A percentile compares a stretch with the other conserved stretches of the same genome.
phyloP scores from a whole-genome alignment of 2,329 filamentous ascomycete species.

The Phyllosticta ampelicida region DNA sequence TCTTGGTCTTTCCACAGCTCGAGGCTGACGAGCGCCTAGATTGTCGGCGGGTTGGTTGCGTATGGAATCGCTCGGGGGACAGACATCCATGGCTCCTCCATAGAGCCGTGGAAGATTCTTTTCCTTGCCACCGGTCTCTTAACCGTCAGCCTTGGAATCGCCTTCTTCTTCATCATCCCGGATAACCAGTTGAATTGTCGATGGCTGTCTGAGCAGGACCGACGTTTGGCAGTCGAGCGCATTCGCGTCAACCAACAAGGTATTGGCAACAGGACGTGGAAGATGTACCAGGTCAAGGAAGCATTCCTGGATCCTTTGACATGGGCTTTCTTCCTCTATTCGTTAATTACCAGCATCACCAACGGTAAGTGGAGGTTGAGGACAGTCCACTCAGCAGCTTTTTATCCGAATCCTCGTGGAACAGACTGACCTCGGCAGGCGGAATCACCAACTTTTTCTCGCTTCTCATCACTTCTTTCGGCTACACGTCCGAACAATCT shows the following conservation, averaged over 20 bases:
- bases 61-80: constrained; percentile 52
- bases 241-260: constrained; percentile 63
- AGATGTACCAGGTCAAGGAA: constrained; percentile 50
- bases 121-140: constrained; percentile 37
- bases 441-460: constrained; percentile 52
- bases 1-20: no score
- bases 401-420: no score
- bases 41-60: constrained; percentile 51
- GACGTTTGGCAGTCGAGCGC: constrained; percentile 54
- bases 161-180: constrained; percentile 39
- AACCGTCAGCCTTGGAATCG: constrained; percentile 30
- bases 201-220: constrained; percentile 56
- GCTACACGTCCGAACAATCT: constrained; percentile 52
- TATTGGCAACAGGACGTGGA: constrained; percentile 55
- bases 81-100: constrained; percentile 42
- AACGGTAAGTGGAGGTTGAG: constrained; percentile 31
- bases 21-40: constrained; percentile 23
- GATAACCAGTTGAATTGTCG: constrained; percentile 51
- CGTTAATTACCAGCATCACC: constrained; percentile 46
- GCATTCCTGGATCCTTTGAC: constrained; percentile 43
- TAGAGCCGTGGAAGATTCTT: constrained; percentile 56
- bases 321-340: constrained; percentile 49
- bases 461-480: constrained; percentile 52
- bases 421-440: constrained; percentile 16
- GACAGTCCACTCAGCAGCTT: no score